Evolutionary conservation across 257 asterid species (phyloP).

Genomic region (Knoxia roxburghii): DNA sequence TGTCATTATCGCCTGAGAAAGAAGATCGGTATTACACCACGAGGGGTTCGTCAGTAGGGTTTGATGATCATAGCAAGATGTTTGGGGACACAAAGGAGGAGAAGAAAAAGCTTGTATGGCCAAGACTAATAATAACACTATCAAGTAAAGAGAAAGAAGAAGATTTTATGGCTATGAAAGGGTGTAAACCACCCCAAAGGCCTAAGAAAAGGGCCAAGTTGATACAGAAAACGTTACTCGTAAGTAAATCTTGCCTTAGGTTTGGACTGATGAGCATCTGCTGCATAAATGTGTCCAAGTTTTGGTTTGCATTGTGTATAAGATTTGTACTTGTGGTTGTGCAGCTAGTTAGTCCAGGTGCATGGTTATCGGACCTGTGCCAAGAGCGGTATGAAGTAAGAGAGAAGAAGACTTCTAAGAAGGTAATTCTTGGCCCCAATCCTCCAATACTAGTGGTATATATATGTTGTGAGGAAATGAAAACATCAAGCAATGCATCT

Average conservation of each 20-base stretch:
- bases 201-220: conserved; percentile 46
- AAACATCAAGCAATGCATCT: no score
- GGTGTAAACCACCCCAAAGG: conserved; percentile 44
- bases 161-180: conserved; percentile 48
- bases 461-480: no score
- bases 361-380: conserved; percentile 45
- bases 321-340: not conserved
- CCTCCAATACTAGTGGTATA: not conserved
- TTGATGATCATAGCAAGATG: conserved; percentile 54
- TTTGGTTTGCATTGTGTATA: not conserved
- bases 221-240: conserved; percentile 34
- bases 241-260: conserved; percentile 9
- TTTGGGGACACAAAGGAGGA: conserved; percentile 39
- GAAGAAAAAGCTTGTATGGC: conserved; percentile 33
- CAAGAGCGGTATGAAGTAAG: conserved; percentile 52
- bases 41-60: conserved; percentile 64
- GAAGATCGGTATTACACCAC: conserved; percentile 84
- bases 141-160: conserved; percentile 44
- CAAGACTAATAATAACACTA: conserved; percentile 28
- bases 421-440: conserved; percentile 20
- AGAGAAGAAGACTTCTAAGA: conserved; percentile 44
- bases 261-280: not conserved
- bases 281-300: not conserved
- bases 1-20: conserved; percentile 68
- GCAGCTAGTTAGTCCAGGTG: conserved; percentile 49